These are phyloP conservation scores for Penicillium sp. DNA, from an alignment of 2,329 filamentous ascomycete species.

Conservation along the genomic window DNA sequence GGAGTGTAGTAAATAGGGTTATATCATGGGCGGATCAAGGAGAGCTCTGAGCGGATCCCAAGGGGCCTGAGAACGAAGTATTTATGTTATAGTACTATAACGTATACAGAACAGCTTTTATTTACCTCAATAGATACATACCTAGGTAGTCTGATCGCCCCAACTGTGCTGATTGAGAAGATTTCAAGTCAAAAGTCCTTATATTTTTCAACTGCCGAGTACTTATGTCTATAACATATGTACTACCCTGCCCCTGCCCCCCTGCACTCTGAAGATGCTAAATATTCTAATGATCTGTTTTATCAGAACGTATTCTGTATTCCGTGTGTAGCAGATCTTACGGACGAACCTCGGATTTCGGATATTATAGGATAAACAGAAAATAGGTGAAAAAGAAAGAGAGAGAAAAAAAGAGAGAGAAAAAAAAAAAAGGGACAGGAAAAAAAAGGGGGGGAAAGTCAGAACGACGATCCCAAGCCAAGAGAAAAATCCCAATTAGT, in stretches of 20 bases:
- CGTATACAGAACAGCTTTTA: too few species aligned
- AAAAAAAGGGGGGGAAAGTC: background rate
- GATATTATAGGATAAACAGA: background rate
- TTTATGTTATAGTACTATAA: background rate
- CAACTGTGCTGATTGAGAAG: background rate
- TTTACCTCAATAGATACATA: background rate
- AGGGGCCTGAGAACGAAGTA: background rate
- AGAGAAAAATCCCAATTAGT: slow-evolving; percentile 1
- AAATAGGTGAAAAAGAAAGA: background rate
- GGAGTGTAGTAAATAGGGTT: background rate
- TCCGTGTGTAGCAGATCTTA: slow-evolving; percentile 8
- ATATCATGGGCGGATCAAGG: slow-evolving; percentile 12
- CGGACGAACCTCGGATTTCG: slow-evolving; percentile 14
- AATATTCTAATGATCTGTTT: slow-evolving; percentile 16
- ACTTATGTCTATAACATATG: background rate
- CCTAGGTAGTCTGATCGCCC: background rate
- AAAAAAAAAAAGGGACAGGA: background rate
- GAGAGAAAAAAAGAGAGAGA: too few species aligned
- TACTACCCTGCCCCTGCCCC: background rate
- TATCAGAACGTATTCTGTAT: background rate
- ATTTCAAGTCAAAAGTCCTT: background rate
- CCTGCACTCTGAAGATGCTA: slow-evolving; percentile 6
- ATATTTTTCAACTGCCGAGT: background rate
- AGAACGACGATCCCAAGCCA: slow-evolving; percentile 19
- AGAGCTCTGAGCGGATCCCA: slow-evolving; percentile 4